Evolutionary conservation across 2,329 filamentous ascomycete species (phyloP), one percentile per base, ranked within the genome.

Genomic region (Nothopassalora personata): DNA sequence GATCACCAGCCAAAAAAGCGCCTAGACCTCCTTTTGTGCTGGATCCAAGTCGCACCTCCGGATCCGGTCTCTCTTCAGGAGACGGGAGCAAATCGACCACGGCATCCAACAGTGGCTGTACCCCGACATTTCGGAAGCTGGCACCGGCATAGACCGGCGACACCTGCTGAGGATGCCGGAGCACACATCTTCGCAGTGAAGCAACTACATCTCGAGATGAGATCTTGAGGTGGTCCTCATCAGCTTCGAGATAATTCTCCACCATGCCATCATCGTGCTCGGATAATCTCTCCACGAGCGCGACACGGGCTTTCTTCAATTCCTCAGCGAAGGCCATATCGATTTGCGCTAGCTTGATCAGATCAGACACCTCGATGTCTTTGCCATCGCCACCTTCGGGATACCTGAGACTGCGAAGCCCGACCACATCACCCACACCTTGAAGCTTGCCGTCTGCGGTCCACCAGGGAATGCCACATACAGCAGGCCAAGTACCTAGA

Each of bases 401-500:
- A 86, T 93, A 97, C 59, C 85, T 80, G 60, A 96, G 82, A 4
- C 86, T 91, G 48, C 87, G 82, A 11, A 91, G 79, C 60, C 88
- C 84, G 56, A 97, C 81, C 43, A 89, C 85, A 76, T 99, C 93
- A 43, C 91, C 90, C 28, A 97, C 84, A 28, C 94, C 94, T 27
- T 86, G 83, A 66, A 97, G 88, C 5, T 83, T 81, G 7, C 91
- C 89, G 60, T 88, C 87, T 5, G 80, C 81, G 11, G 78, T 80
- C 84, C 92, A 97, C 91, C 92, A 96, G 0, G 94, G 94, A 62
- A 97, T 92, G 69, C 96, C 92, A 69, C 93, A 97, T 8, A 97
- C 86, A 13, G 94, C 86, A 2, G 94, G 94, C 87, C 89, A 96
- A 1, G 87, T 89, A 60, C 86, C 84, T 19, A 99, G 80, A 56